Percentiles rank a stretch among this genome's conserved stretches.
phyloP scores from a whole-genome alignment of 1,139 yeast species.

The Meyerozyma sp. region DNA sequence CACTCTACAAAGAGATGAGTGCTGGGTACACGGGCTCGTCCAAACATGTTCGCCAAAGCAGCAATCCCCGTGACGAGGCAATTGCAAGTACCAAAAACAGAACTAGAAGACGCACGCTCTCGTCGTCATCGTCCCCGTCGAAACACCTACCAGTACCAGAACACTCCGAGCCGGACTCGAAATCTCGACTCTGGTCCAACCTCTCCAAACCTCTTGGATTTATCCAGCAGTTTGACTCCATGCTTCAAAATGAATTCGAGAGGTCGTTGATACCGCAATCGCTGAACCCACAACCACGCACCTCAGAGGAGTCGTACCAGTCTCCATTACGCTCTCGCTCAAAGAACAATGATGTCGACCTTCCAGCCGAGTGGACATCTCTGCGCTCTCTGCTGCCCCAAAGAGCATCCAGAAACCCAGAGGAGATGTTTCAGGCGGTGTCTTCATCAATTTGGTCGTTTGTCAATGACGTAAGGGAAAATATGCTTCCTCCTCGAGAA shows the following conservation, averaged over 20 bases:
- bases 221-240: slow-evolving; percentile 63
- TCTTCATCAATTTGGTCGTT: slow-evolving; percentile 43
- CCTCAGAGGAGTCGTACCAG: neutral
- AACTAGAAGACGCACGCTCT: slow-evolving; percentile 17
- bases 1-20: slow-evolving; percentile 31
- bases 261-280: slow-evolving; percentile 26
- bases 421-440: slow-evolving; percentile 39
- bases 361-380: neutral
- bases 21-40: slow-evolving; percentile 3
- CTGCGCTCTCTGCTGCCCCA: slow-evolving; percentile 1
- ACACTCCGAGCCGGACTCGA: slow-evolving; percentile 8
- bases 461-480: slow-evolving; percentile 38
- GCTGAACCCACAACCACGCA: neutral
- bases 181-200: slow-evolving; percentile 31
- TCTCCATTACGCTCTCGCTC: slow-evolving; percentile 1
- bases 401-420: slow-evolving; percentile 7
- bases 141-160: slow-evolving; percentile 2
- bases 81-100: slow-evolving; percentile 24
- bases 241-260: slow-evolving; percentile 64
- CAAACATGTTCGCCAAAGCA: slow-evolving; percentile 8
- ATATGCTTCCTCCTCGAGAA: slow-evolving; percentile 31
- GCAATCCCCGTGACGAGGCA: slow-evolving; percentile 33
- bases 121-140: slow-evolving; percentile 10
- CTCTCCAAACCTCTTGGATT: slow-evolving; percentile 56
- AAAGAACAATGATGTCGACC: neutral